Base-by-base conservation (phyloP, 2,329 filamentous ascomycete genomes). In the Paraphaeosphaeria sporulosa region DNA sequence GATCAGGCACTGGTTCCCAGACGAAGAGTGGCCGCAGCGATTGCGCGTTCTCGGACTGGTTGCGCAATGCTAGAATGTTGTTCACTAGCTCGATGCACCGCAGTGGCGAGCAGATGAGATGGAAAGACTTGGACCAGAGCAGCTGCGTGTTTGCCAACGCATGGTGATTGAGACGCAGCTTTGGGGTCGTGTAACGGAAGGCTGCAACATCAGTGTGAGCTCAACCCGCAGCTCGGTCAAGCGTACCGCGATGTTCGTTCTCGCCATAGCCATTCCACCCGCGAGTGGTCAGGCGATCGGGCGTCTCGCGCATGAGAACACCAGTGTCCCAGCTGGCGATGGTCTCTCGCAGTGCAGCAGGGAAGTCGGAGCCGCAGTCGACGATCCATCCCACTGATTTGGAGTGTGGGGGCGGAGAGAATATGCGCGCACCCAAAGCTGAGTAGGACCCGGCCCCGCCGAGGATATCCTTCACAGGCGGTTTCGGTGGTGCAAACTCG, bases 1-100 rank as follows among this genome's bases (percentile, higher is more conserved):
- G 84, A 77, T 97, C 93, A 1, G 95, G 95, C 1, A 97, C 91
- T 0, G 95, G 95, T 76, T 99, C 95, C 94, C 94, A 99, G 55
- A 98, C 87, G 75, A 97, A 92, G 7, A 93, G 78, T 1, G 94
- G 91, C 50, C 81, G 70, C 66, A 82, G 83, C 12, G 62, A 61
- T 38, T 57, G 59, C 25, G 57, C 25, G 10, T 53, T 40, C 17
- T 62, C 69, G 36, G 81, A 63, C 46, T 74, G 70, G 36, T 77
- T 69, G 51, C 88, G 84, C 48, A 81, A 74, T 4, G 82, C 79
- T 5, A 88, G 81, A 60, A 98, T 91, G n/a, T 88, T 86, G 1
- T 85, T 78, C 23, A 95, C 88, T 23, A 97, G 85, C 57, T 90
- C 86, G 50, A 92, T 88, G 76, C 93, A 96, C 46, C 94, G 87